Evolutionary conservation across 2,329 filamentous ascomycete species (phyloP), one percentile per base, ranked within the genome.

Genomic region (Aspergillus sojae): DNA sequence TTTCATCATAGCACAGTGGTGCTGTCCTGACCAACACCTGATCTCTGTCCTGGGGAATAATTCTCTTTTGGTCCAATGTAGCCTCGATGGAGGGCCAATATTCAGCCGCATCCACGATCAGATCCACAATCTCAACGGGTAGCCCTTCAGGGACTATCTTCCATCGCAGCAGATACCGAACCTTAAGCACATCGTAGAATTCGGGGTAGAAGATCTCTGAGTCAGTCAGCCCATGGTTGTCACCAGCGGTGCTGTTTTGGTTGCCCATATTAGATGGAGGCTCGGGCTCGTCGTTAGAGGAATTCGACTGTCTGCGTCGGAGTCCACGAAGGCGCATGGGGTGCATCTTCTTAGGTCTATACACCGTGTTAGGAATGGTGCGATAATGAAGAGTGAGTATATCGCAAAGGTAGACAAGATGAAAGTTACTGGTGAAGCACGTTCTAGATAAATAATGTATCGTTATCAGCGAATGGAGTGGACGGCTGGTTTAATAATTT

Each of bases 21-120:
- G 69, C 68, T 7, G 78, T 79, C 58, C 71, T 73, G 19, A 79
- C 55, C 36, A 78, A 58, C 52, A 74, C 74, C 21, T 71, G 71
- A 62, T 80, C 78, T 7, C 66, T 61, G 65, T 79, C 78, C 45
- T 76, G 68, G 5, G 60, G 34, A 36, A 78, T 70, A 2, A 66
- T 57, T n/a, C 62, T 67, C n/a, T 64, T 61, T 0, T 64, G 62
- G 12, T 68, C 61, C 62, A 77, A 65, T 5, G 32, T 58, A 19
- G 61, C 52, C 57, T 71, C 68, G 4, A 58, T 62, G 10, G 74
- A 76, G 1, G 73, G 67, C 75, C 75, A 77, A 58, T 77, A 76
- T 58, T 77, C 78, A 1, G 77, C 78, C 32, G 69, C 70, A 63
- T 80, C 78, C 39, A 80, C 61, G 48, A 79, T 79, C 64, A 77